Evolutionary conservation across 1,284 basidiomycete genomes (phyloP), one percentile per base, ranked within the genome.

Genomic region (Anthracocystis walkeri): DNA sequence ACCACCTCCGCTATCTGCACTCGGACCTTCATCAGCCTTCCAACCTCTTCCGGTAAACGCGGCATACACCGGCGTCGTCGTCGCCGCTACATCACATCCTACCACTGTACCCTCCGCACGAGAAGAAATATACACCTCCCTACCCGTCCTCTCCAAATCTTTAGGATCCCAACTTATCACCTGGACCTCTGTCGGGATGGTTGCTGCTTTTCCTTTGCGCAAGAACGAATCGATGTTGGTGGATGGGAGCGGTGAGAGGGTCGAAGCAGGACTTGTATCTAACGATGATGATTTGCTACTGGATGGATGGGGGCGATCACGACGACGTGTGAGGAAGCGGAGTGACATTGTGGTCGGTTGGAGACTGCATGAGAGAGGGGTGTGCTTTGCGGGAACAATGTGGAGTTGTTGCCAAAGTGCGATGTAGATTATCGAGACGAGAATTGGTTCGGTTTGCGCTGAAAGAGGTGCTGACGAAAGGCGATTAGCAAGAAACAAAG

Each of bases 311-410:
- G n/a, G n/a, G n/a, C n/a, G 58, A 42, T 63, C 50, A 23, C 66
- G 66, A 38, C 66, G 64, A 31, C 69, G 69, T 4, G 64, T 59
- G 42, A 72, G 60, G 46, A 72, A 72, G 20, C 55, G 50, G 7
- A 72, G 64, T 52, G 69, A 62, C 69, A 72, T 72, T 23, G 7
- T 59, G 10, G 33, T 5, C 2, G 14, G 44, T n/a, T 38, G 4
- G 14, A n/a, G 21, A 20, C 14, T 6, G 27, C 67, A 65, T 65
- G 29, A 29, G 29, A 29, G 29, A 29, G 29, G 5, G 4, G 29
- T 5, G 5, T 8, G 29, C 29, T 29, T n/a, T n/a, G n/a, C n/a
- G n/a, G n/a, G n/a, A n/a, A n/a, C n/a, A 29, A 29, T 12, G 14
- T 35, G 11, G 7, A n/a, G 7, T n/a, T 4, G 29, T 5, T 5